phyloP scores from a whole-genome alignment of 2,329 filamentous ascomycete species.

The Xylariaceae sp. region DNA sequence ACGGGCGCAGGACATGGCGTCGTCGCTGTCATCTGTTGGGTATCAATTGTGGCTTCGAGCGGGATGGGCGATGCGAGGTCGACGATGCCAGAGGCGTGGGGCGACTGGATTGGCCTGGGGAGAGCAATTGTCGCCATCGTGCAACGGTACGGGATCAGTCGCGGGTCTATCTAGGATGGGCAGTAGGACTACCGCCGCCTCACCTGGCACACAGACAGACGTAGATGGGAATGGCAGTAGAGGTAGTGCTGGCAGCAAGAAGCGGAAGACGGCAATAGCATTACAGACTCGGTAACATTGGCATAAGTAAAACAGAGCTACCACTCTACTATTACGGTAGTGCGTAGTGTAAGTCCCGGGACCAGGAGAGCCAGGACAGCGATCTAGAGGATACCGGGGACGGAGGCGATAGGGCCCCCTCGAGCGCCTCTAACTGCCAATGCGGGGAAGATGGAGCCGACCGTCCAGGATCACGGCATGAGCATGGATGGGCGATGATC shows the following conservation, averaged over 20 bases:
- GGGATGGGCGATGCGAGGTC: conserved; percentile 40
- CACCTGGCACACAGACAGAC: neutral
- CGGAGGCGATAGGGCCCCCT: conserved; percentile 7
- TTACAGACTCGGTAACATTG: conserved; percentile 13
- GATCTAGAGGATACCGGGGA: neutral
- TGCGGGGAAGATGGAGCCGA: conserved; percentile 22
- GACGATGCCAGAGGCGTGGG: conserved; percentile 41
- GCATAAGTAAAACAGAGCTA: neutral
- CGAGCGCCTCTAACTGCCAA: conserved; percentile 8
- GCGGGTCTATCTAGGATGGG: neutral
- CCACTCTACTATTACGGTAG: neutral
- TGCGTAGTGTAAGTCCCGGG: neutral
- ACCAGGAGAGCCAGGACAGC: neutral
- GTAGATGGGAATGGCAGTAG: neutral
- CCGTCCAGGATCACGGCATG: conserved; percentile 14
- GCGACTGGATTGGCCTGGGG: conserved; percentile 44
- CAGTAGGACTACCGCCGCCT: conserved; percentile 1
- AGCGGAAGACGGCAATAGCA: neutral
- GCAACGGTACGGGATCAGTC: conserved; percentile 18
- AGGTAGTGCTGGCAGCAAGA: conserved; percentile 3
- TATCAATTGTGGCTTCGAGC: conserved; percentile 38
- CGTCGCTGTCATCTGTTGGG: conserved; percentile 29
- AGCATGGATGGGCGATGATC: conserved; percentile 13
- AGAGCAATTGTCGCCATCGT: conserved; percentile 55
- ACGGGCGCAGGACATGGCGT: conserved; percentile 45